Evolutionary conservation across 352 stramenopile genomes (phyloP), one percentile per base, ranked within the genome.

Genomic region (Phytophthora sojae): DNA sequence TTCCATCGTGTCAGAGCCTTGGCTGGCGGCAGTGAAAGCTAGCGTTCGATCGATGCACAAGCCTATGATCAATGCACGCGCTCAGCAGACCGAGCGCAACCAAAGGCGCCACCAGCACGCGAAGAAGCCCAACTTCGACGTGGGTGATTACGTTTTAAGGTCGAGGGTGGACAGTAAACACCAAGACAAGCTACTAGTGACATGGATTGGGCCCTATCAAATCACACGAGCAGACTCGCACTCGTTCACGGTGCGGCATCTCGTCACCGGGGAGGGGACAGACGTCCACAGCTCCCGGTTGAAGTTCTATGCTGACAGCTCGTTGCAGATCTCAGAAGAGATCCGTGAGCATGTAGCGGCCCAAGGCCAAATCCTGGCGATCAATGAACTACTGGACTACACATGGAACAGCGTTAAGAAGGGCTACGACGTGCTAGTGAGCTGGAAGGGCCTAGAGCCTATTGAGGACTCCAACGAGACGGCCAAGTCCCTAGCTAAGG

Each of bases 281-380:
- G 69, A 82, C 6, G 76, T 79, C 1, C 69, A 83, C 59, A 0
- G 56, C 2, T 79, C 63, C 2, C 49, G 65, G 8, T 25, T 82
- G 14, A 85, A 80, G 49, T 72, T 82, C 14, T 79, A 80, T 19
- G 57, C 60, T 19, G 64, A 82, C 57, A 59, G 30, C 12, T 45
- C 39, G 17, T 21, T 80, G 9, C 14, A 80, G 26, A 52, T 77
- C 6, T 68, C 67, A 12, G 57, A 82, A 45, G 71, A 82, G 39
- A 19, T 79, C 2, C 15, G 57, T 5, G 63, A 77, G 17, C 70
- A 74, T 23, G 42, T 81, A 6, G 42, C 49, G 14, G 61, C 64
- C 2, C 71, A 79, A 63, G 63, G 59, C 17, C 61, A 64, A 9
- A 8, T 72, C 1, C 14, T 79, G 12, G 25, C 52, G 2, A 57